phyloP scores from a whole-genome alignment of 2,329 filamentous ascomycete species.

The Pyricularia grisea region DNA sequence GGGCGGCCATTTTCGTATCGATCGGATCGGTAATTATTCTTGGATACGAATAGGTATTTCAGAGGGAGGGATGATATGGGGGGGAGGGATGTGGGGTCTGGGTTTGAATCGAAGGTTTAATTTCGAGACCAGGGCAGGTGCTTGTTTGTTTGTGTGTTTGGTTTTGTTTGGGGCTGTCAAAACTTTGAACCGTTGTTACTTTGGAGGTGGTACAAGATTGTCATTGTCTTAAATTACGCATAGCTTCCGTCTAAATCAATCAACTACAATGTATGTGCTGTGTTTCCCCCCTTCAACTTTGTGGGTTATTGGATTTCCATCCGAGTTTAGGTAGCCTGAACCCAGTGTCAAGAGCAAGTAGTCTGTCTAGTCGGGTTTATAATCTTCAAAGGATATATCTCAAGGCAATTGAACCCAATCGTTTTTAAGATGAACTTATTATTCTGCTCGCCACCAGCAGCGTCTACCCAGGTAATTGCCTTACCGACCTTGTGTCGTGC shows the following conservation, averaged over 20 bases:
- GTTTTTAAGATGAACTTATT: background rate
- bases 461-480: background rate
- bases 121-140: background rate
- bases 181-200: background rate
- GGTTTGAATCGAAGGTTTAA: background rate
- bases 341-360: no score
- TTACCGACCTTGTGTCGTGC: background rate
- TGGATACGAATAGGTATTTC: no score
- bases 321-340: background rate
- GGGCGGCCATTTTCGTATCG: background rate
- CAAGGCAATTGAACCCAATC: background rate
- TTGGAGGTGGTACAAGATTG: background rate
- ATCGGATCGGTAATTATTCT: background rate
- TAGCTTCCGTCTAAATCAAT: no score
- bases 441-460: background rate
- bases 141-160: background rate
- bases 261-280: background rate
- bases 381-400: background rate
- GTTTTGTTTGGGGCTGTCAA: background rate
- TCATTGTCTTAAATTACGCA: no score
- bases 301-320: background rate
- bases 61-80: background rate
- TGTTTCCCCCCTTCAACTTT: background rate
- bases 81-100: background rate
- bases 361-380: background rate